Percentiles rank a stretch among this genome's conserved stretches.
phyloP scores from a whole-genome alignment of 805 yeast species.

The Metschnikowia amazonensis region DNA sequence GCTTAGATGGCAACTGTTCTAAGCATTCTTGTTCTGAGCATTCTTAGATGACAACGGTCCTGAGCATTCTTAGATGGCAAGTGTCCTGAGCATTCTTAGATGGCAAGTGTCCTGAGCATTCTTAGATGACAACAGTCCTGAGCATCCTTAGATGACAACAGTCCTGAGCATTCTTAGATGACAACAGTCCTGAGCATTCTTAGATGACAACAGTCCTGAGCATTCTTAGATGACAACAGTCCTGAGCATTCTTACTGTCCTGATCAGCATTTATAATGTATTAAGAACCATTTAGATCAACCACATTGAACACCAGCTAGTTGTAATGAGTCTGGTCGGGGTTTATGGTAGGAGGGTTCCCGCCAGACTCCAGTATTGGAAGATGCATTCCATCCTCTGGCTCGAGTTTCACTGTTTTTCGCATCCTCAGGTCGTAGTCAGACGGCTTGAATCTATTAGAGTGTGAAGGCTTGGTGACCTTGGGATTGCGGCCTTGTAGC shows the following conservation, averaged over 20 bases:
- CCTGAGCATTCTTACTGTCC: too few relatives aligned
- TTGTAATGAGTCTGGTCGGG: slow-evolving; percentile 1
- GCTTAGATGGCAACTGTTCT: neutral
- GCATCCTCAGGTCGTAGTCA: slow-evolving; percentile 11
- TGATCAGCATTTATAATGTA: neutral
- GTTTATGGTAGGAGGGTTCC: neutral
- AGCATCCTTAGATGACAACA: neutral
- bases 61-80: neutral
- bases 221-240: neutral
- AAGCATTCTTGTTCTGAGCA: too few relatives aligned
- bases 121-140: neutral
- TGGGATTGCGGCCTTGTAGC: slow-evolving; percentile 15
- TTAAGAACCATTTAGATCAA: neutral
- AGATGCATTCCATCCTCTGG: slow-evolving; percentile 5
- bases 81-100: neutral
- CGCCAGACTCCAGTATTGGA: slow-evolving; percentile 10
- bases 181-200: neutral
- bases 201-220: neutral
- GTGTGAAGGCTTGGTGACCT: slow-evolving; percentile 13
- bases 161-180: neutral
- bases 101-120: neutral
- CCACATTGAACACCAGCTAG: neutral
- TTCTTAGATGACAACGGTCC: neutral
- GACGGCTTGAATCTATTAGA: slow-evolving; percentile 1
- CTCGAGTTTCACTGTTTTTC: slow-evolving; percentile 9